Evolutionary conservation across 116 monocot species (phyloP), one percentile per base, ranked within the genome.

Genomic region (Dioscorea cayenensis): DNA sequence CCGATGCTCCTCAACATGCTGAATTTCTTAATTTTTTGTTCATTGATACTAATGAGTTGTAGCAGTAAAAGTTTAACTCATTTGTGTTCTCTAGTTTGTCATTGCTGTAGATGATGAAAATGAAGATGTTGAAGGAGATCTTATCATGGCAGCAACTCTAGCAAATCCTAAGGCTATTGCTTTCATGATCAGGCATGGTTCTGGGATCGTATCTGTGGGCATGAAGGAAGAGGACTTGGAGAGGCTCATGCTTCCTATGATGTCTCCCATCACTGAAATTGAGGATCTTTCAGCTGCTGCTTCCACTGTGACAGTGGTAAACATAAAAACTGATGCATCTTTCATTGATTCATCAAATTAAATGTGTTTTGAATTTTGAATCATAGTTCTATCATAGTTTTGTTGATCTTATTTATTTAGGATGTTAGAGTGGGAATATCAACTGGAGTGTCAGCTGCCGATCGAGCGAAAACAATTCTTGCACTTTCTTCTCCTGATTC

Each of bases 71-170:
- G 25, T 32, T 36, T 14, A 14, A 29, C 16, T 65, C 63, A 28
- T 77, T 82, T 43, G 75, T 81, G 28, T 55, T 5, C n/a, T 77
- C 29, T 77, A 95, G 95, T 89, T 91, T 85, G 91, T 91, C 68
- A 85, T 91, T 72, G 91, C 76, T 74, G 95, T 89, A 77, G 86
- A 91, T 82, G 95, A 91, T 87, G 95, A 89, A 59, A 80, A 89
- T 52, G 83, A 84, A 3, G 84, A 83, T 18, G 60, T 76, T 28
- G 80, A 89, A 81, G 91, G 91, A 23, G 81, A 84, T 78, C 78
- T 91, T 58, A 83, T 95, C 72, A 95, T 95, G 89, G 89, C 91
- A 72, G 95, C 89, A 36, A 79, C 81, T 60, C 79, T 89, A 51
- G 87, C 75, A 60, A 89, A 70, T 32, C 67, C 89, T 3, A 73